Evolutionary conservation across 2,329 filamentous ascomycete genomes (phyloP), one percentile per base, ranked within the genome.

Genomic region (Elsinoe australis): DNA sequence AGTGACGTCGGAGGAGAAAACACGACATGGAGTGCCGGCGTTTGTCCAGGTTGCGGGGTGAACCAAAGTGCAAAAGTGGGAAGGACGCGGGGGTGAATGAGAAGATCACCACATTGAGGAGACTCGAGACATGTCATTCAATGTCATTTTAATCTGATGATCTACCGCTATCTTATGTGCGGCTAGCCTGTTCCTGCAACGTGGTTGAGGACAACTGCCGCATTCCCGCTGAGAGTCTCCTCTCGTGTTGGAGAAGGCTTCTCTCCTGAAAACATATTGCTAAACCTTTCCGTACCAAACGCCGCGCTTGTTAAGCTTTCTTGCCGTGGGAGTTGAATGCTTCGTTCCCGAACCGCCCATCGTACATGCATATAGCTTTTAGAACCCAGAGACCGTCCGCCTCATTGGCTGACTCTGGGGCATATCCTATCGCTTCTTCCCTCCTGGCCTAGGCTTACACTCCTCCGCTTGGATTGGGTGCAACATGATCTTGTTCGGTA

Each of bases 401-500:
- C n/a, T n/a, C n/a, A n/a, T n/a, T n/a, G n/a, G n/a, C n/a, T n/a
- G 18, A 8, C 17, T 39, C 18, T 26, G 3, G 6, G 34, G 18
- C 18, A 9, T 6, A 44, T 5, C 9, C 53, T 67, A 72, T 60
- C 67, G 62, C 67, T 72, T 73, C 62, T 67, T 68, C 31, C 59
- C 62, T 41, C 69, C 70, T 5, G 69, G 68, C 49, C 70, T 57
- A 3, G 71, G 71, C 59, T 74, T 73, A 59, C 71, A 73, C 60
- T 73, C 71, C 42, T 74, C 71, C 0, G 66, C 64, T 3, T 59
- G 52, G 18, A 74, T 62, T 0, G 70, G 70, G 55, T 74, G 71
- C 49, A 74, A 58, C 64, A 73, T 73, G 52, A 74, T 66, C 61
- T 73, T 73, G 55, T 68, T 71, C 3, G 70, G 67, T n/a, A 67